Evolutionary conservation across 495 filamentous ascomycete species (phyloP), one percentile per base, ranked within the genome.

Genomic region (Penicillium mononematosum): DNA sequence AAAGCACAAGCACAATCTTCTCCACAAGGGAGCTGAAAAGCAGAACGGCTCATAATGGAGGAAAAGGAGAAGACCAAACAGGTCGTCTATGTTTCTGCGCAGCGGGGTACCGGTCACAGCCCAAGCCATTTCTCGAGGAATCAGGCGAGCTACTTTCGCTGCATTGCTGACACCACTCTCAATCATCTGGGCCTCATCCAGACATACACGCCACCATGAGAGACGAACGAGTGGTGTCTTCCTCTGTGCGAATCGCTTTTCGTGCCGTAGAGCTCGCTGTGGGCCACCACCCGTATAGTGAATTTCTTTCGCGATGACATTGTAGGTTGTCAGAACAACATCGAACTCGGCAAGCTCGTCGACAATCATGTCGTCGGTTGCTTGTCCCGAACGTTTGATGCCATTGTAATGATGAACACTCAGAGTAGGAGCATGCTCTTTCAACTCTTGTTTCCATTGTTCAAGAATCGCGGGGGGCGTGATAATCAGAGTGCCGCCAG

Each of bases 131-230:
- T 88, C 68, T 24, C 93, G 80, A 51, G 92, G 91, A 58, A 98
- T 89, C 20, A 85, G 70, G 25, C 85, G 74, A 17, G 93, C 92
- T 32, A 96, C 82, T 58, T 80, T 83, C 2, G 94, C 91, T 16
- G 93, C 89, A 55, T 88, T 87, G 66, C 84, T 92, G 8, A 93
- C 84, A 48, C 90, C 91, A 58, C 83, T 91, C 55, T 96, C 93
- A 34, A 97, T 82, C 88, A 96, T 96, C 67, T 98, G 94, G 3
- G 92, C 94, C 70, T 97, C 94, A 66, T 98, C 94, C 3, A 97
- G 81, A 58, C 91, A 93, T 2, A 96, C 85, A 29, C 94, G 82
- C 91, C 92, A 96, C 93, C 94, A 98, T 10, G 77, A 84, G 4
- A 96, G 80, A 36, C 87, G 78, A 31, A 90, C 83, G 8, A 98